Conservation (phyloP, 2,329 filamentous ascomycete species). For the Colletotrichum eremochloae region DNA sequence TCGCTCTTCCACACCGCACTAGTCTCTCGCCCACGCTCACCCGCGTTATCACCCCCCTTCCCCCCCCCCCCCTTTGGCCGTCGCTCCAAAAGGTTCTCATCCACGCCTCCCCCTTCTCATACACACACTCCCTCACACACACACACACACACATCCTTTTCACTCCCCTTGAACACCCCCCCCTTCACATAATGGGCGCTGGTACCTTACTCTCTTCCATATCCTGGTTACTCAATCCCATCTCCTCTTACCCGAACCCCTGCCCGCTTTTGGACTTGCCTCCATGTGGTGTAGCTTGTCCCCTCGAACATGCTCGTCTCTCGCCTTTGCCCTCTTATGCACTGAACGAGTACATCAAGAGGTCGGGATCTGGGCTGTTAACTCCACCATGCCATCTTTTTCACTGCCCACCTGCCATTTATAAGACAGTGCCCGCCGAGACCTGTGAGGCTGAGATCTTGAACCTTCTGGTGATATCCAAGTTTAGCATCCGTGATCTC, state of each 20-base stretch:
- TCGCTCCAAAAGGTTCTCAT: neutral
- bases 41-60: constrained; percentile 18
- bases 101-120: neutral
- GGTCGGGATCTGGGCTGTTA: constrained; percentile 33
- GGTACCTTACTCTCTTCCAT: constrained; percentile 36
- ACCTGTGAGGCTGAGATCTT: constrained; percentile 44
- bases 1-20: constrained; percentile 8
- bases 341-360: constrained; percentile 36
- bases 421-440: constrained; percentile 43
- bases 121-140: neutral
- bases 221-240: constrained; percentile 37
- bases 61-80: constrained; percentile 21
- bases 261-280: constrained; percentile 36
- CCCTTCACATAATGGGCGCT: constrained; percentile 32
- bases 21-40: constrained; percentile 9
- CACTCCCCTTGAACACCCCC: constrained; percentile 5
- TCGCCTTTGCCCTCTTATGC: constrained; percentile 26
- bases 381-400: constrained; percentile 38
- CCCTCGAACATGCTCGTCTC: constrained; percentile 35
- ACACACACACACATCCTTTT: neutral
- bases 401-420: constrained; percentile 43
- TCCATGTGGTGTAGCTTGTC: constrained; percentile 41
- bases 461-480: constrained; percentile 44
- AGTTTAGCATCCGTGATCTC: constrained; percentile 43
- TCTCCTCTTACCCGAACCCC: constrained; percentile 37